Conservation (phyloP, 768 basidiomycete genomes). For the Boletus speciosus region DNA sequence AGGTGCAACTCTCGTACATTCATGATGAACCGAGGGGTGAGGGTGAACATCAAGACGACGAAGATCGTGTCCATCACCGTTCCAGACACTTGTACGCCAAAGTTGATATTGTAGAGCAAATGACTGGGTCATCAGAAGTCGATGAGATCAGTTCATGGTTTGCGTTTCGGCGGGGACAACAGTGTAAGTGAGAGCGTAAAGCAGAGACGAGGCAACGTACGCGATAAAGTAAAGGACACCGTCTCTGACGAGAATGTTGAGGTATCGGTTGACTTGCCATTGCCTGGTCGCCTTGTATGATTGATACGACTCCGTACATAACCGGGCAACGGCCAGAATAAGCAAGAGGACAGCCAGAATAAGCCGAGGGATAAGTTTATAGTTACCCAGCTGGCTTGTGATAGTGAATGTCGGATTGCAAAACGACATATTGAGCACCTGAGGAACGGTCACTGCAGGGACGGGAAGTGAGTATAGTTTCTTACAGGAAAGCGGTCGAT, state of each 20-base stretch:
- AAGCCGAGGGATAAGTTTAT: conserved; percentile 11
- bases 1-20: conserved; percentile 11
- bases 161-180: no score
- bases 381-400: neutral
- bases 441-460: conserved; percentile 6
- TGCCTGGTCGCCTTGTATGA: conserved; percentile 6
- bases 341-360: conserved; percentile 12
- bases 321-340: neutral
- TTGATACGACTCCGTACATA: conserved; percentile 6
- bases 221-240: conserved; percentile 16
- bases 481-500: neutral
- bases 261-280: conserved; percentile 14
- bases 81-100: neutral
- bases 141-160: neutral
- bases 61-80: neutral
- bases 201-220: conserved; percentile 8
- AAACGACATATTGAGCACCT: conserved; percentile 14
- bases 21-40: conserved; percentile 20
- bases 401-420: conserved; percentile 1
- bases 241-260: conserved; percentile 12
- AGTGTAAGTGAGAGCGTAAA: no score
- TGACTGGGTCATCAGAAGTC: conserved; percentile 4
- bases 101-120: conserved; percentile 9
- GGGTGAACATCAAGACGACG: neutral
- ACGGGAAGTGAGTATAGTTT: neutral